Percentiles rank a stretch among this genome's conserved stretches.
phyloP scores from a whole-genome alignment of 306 rosid genomes.

The Corylus heterophylla region DNA sequence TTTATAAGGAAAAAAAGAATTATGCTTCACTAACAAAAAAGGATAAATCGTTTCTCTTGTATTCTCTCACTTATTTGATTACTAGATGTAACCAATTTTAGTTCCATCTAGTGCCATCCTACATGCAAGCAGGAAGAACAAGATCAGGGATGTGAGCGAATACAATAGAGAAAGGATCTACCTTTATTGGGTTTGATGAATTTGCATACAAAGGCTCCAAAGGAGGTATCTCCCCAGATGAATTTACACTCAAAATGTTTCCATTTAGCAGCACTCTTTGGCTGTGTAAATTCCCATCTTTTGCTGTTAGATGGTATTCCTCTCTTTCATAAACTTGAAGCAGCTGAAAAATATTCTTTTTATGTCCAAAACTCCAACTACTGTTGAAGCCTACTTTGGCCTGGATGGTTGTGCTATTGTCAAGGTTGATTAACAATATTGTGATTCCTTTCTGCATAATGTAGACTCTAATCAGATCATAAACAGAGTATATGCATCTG shows the following conservation, averaged over 20 bases:
- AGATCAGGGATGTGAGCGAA: conserved; percentile 78
- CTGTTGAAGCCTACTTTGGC: conserved; percentile 33
- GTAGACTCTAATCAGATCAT: conserved; percentile 27
- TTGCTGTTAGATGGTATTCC: conserved; percentile 77
- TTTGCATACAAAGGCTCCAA: conserved; percentile 58
- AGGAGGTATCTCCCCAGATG: conserved; percentile 72
- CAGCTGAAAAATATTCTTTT: conserved; percentile 22
- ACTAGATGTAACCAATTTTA: background rate
- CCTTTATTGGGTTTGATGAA: conserved; percentile 55
- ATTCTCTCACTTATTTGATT: background rate
- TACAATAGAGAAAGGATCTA: conserved; percentile 77
- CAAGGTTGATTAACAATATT: conserved; percentile 69
- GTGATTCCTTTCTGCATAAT: conserved; percentile 74
- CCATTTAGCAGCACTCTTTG: conserved; percentile 78
- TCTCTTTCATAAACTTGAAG: conserved; percentile 42
- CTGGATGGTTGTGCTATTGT: conserved; percentile 49
- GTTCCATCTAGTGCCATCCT: conserved; percentile 20
- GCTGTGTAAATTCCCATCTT: conserved; percentile 72
- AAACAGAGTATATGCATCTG: background rate
- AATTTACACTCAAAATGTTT: conserved; percentile 51
- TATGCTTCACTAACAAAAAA: background rate
- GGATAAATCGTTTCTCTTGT: background rate
- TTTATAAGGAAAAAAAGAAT: background rate
- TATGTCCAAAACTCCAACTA: conserved; percentile 27
- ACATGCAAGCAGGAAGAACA: conserved; percentile 59